Evolutionary conservation across 176 grass and related monocot genomes (phyloP).

Genomic region (Dactylis glomerata): DNA sequence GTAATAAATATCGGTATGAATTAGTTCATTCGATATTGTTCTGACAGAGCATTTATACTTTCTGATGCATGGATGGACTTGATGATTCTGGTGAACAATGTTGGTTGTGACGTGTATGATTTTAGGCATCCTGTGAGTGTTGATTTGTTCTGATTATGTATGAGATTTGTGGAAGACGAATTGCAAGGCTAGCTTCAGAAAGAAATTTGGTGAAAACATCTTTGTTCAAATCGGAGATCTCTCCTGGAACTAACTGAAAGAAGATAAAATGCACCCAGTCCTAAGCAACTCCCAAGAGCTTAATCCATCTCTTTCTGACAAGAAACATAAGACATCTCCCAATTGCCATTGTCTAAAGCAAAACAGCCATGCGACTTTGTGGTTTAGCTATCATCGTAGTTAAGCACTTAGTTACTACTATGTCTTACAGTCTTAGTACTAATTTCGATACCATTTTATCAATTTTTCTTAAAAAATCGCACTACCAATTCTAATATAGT

Average conservation of each 20-base stretch:
- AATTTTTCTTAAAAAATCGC: background rate
- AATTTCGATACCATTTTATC: background rate
- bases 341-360: conserved; percentile 48
- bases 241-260: conserved; percentile 32
- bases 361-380: conserved; percentile 21
- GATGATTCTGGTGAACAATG: conserved; percentile 10
- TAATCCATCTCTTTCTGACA: conserved; percentile 51
- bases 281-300: conserved; percentile 46
- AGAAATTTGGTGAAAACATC: conserved; percentile 38
- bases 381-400: background rate
- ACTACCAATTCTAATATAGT: background rate
- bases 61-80: background rate
- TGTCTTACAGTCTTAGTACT: background rate
- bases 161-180: background rate
- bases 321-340: conserved; percentile 28
- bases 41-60: background rate
- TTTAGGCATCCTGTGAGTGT: background rate
- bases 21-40: background rate
- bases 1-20: conserved; percentile 9
- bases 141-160: conserved; percentile 1
- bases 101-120: background rate
- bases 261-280: conserved; percentile 17
- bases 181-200: conserved; percentile 21
- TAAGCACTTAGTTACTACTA: background rate
- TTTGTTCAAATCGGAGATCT: conserved; percentile 65